Evolutionary conservation across 306 rosid genomes (phyloP), one percentile per base, ranked within the genome.

Genomic region (Inga oerstediana): DNA sequence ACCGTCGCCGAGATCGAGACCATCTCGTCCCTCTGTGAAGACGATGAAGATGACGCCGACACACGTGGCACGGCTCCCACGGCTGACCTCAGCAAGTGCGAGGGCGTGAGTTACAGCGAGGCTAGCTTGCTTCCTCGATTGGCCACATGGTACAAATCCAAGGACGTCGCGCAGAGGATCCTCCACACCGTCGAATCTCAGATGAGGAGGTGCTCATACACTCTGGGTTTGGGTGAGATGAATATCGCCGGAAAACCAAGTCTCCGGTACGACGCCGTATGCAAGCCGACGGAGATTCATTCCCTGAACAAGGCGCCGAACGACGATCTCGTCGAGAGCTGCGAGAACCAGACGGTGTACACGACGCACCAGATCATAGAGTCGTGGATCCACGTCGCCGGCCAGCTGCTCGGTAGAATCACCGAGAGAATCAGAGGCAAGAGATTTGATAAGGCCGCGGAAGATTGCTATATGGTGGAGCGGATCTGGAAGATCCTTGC

Each of bases 281-380:
- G 97, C 86, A 86, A 74, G 76, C 98, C 99, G 0, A 81, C 74
- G 84, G 93, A 90, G 68, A 82, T 93, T 20, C 94, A 90, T 44
- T 22, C 89, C 0, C 34, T 93, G 34, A 89, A 79, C 70, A 87
- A 83, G 61, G 83, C 84, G 22, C 93, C 94, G 5, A 43, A n/a
- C 80, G 90, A 72, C 39, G 91, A 85, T n/a, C 80, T 86, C 41
- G 78, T 88, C 22, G 84, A 69, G 13, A 93, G 83, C 81, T 82
- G 82, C 83, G 98, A 96, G 86, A 92, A 89, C n/a, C 93, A 82
- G 73, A 88, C 92, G 48, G 80, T 96, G 80, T 91, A 91, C 91
- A 87, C 92, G 51, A 86, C 93, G 74, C 96, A 90, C 54, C 99
- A 96, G 93, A 87, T 96, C 68, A 72, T 87, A 7, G 99, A 96